Conservation (phyloP, 306 rosid species). For the Trifolium fragiferum region DNA sequence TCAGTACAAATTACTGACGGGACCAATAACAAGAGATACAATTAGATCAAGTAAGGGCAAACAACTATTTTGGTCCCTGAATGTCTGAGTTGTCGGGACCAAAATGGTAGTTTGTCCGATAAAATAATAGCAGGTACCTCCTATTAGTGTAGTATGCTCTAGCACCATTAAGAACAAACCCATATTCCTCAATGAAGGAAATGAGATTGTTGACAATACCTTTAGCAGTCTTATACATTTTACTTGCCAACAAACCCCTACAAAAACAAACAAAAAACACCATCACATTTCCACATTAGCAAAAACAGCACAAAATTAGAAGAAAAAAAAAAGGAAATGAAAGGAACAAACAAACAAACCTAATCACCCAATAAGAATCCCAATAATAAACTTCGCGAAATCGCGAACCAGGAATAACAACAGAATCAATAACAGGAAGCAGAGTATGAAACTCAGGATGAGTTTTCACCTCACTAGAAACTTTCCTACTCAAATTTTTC, state of each 20-base stretch:
- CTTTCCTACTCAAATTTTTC: conserved; percentile 72
- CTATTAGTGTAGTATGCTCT: conserved; percentile 86
- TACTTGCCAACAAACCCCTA: conserved; percentile 84
- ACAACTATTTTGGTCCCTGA: too few species aligned
- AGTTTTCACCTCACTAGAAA: conserved; percentile 46
- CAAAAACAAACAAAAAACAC: background rate
- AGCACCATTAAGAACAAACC: conserved; percentile 87
- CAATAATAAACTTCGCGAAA: conserved; percentile 91
- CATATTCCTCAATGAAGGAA: conserved; percentile 70
- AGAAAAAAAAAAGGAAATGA: background rate
- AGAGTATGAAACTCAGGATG: conserved; percentile 69
- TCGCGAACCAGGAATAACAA: conserved; percentile 77
- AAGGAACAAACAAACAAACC: conserved; percentile 45
- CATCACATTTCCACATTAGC: background rate
- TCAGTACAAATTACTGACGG: background rate
- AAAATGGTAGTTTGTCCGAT: too few species aligned
- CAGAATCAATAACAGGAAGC: conserved; percentile 63
- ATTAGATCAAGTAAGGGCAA: background rate
- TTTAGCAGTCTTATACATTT: conserved; percentile 82
- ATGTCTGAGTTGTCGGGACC: too few species aligned
- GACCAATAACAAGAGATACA: background rate
- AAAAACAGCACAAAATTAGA: background rate
- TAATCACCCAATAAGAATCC: conserved; percentile 94
- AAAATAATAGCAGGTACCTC: conserved; percentile 53
- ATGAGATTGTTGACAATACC: conserved; percentile 71